Evolutionary conservation across 345 rosid genomes (phyloP).

Genomic region (Atalantia buxifolia): DNA sequence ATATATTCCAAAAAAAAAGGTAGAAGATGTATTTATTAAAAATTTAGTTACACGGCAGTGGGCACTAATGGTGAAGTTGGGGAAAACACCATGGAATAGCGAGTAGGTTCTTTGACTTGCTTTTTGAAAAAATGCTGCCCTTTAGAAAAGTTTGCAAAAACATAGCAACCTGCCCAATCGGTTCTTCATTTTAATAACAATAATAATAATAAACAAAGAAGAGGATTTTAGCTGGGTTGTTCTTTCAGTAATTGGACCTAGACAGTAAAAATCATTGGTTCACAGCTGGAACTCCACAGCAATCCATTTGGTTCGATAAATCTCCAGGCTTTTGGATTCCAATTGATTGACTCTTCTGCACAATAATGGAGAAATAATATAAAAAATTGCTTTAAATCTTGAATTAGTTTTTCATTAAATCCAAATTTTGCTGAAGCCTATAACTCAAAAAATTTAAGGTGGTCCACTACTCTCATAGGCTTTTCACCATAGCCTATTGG

Average conservation of each 20-base stretch:
- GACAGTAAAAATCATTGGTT: not conserved
- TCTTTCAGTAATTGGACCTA: not conserved
- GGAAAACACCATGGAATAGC: not conserved
- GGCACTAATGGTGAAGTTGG: not conserved
- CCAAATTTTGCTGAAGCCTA: not conserved
- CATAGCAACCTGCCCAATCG: not conserved
- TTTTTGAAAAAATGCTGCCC: constrained; percentile 6
- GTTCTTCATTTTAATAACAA: not conserved
- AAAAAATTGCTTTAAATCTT: not conserved
- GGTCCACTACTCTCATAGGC: not conserved
- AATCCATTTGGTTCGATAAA: not conserved
- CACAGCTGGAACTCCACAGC: not conserved
- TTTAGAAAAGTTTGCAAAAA: constrained; percentile 5
- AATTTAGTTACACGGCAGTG: not conserved
- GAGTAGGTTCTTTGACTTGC: constrained; percentile 21
- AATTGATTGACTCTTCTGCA: not conserved
- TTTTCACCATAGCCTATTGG: too few species aligned
- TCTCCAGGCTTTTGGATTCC: not conserved
- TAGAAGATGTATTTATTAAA: not conserved
- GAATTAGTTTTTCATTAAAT: not conserved
- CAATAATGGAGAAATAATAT: not conserved
- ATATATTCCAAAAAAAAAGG: too few species aligned
- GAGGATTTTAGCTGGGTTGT: too few species aligned
- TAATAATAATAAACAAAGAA: too few species aligned
- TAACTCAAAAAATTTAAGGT: not conserved